Percentiles rank a stretch among this genome's conserved stretches.
Conservation (phyloP, 2,329 filamentous ascomycete species). For the Dactylellina haptotyla region DNA sequence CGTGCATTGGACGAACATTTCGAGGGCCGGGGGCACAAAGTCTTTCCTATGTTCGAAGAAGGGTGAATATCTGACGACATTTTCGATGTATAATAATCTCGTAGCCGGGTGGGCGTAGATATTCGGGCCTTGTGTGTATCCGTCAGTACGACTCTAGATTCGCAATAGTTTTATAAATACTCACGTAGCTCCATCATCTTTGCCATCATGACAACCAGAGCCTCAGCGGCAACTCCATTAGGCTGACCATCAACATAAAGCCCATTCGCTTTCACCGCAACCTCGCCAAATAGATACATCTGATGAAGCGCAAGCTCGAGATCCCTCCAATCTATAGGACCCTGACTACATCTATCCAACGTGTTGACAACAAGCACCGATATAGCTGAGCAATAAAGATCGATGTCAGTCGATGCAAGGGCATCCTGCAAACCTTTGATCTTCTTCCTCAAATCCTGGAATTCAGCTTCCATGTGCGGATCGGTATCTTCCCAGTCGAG, state of each 20-base stretch:
- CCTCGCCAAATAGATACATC: constrained; percentile 94
- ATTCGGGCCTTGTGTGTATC: constrained; percentile 72
- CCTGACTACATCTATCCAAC: constrained; percentile 80
- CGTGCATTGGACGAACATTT: constrained; percentile 88
- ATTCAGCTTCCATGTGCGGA: constrained; percentile 95
- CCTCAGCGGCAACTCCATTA: constrained; percentile 79
- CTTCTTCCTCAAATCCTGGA: constrained; percentile 90
- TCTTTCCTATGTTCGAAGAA: constrained; percentile 88
- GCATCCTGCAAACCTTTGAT: constrained; percentile 91
- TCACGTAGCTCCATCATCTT: constrained; percentile 92
- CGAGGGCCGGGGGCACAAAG: constrained; percentile 84
- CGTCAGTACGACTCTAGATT: constrained; percentile 48
- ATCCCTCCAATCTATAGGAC: constrained; percentile 90
- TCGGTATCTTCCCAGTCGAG: constrained; percentile 92
- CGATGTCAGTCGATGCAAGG: constrained; percentile 87
- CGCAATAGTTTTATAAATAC: too few relatives aligned
- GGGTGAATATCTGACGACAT: constrained; percentile 89
- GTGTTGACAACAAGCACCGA: constrained; percentile 88
- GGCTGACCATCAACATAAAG: constrained; percentile 87
- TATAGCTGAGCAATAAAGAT: constrained; percentile 85
- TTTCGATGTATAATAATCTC: constrained; percentile 97
- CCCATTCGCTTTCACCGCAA: constrained; percentile 87
- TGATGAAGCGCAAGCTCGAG: constrained; percentile 92
- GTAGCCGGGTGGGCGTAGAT: constrained; percentile 90
- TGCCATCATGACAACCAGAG: constrained; percentile 89